Conservation (phyloP, 805 yeast species). For the Isabelozyma gotoi region DNA sequence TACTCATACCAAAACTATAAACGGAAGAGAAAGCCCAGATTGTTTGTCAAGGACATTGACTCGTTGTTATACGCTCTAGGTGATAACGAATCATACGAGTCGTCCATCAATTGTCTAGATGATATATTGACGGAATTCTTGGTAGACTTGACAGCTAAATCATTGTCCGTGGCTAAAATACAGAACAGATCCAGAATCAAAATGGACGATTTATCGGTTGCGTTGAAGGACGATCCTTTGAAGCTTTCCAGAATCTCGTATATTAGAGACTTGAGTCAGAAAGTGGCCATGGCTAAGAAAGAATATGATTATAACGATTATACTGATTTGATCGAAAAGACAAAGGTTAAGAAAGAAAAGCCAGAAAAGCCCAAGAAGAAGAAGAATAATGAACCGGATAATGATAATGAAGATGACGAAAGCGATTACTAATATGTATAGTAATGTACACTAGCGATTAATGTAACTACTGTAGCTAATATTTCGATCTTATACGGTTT, state of each 20-base stretch:
- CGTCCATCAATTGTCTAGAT: constrained; percentile 38
- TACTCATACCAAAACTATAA: constrained; percentile 3
- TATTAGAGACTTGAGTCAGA: constrained; percentile 36
- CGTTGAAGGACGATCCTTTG: constrained; percentile 40
- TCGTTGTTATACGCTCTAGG: constrained; percentile 41
- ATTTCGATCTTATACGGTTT: too few relatives aligned
- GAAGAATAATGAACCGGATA: constrained; percentile 5
- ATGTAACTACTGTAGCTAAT: too few relatives aligned
- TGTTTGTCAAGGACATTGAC: constrained; percentile 42
- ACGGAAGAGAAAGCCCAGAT: constrained; percentile 32
- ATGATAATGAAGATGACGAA: constrained; percentile 1
- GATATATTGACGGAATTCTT: constrained; percentile 38
- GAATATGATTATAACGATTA: constrained; percentile 35
- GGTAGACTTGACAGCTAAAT: constrained; percentile 32
- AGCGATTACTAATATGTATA: constrained; percentile 7
- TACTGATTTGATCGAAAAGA: constrained; percentile 12
- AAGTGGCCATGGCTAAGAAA: constrained; percentile 40
- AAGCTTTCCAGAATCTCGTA: constrained; percentile 41
- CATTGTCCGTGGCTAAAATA: constrained; percentile 31
- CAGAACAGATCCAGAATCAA: constrained; percentile 41
- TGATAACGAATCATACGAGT: constrained; percentile 37
- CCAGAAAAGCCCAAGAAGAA: constrained; percentile 12
- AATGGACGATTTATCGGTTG: constrained; percentile 42
- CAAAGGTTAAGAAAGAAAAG: neutral
- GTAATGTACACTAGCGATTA: too few relatives aligned